Evolutionary conservation across 169 alveolate genomes (phyloP), one percentile per base, ranked within the genome.

Genomic region (Perkinsus chesapeaki): DNA sequence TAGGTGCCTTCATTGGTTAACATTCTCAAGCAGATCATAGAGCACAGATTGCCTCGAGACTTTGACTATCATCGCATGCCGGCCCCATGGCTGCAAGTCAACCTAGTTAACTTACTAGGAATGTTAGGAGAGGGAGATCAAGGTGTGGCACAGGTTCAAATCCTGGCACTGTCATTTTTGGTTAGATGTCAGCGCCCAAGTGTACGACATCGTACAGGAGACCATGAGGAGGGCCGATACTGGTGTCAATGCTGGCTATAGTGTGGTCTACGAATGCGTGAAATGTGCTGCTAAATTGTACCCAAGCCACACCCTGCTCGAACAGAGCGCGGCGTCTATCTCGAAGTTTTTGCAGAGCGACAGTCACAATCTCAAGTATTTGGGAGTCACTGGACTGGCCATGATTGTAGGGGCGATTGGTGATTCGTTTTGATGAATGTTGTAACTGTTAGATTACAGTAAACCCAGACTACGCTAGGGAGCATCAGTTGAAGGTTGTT

Each of bases 1-100:
- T 34, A 60, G 72, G 97, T 97, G 39, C 95, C 97, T 5, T 96
- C 97, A 73, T 96, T 98, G 93, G 97, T 97, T n/a, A 95, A 97
- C 82, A 98, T 97, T 37, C 94, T 98, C 94, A 98, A 98, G 93
- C 98, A 98, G 96, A 95, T 98, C 39, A 95, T 97, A 37, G 99
- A 98, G 39, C 98, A 98, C 93, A 96, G 97, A 94, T 96, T 98
- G 82, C 99, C 99, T 48, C 96, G 97, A 92, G 99, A 98, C 72
- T 98, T 96, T 94, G 99, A 98, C 93, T 98, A 98, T 95, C 99
- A 98, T 94, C 94, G 98, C 48, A 96, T 98, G 92, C 99, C 99
- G 37, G 99, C 99, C 12, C 99, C 99, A n/a, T 98, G 99, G 99
- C 96, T 98, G 72, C 98, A 98, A 96, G 98, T 97, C 39, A 96